A percentile compares a stretch with the other conserved stretches of the same genome.
Conservation (phyloP, 108 stramenopile species). For the Skeletonema costatum region DNA sequence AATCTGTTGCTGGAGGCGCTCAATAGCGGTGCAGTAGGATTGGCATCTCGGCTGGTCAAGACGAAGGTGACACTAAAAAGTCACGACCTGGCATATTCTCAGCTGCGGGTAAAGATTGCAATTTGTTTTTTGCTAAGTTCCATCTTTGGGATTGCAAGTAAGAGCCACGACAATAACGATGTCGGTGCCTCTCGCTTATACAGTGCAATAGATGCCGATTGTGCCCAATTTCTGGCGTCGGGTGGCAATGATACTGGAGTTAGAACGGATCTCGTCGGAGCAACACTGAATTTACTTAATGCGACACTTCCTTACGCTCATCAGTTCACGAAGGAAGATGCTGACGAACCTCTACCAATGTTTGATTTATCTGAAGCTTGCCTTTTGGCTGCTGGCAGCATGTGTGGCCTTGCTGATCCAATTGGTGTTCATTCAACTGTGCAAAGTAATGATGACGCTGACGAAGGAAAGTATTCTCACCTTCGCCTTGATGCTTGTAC, state of each 20-base stretch:
- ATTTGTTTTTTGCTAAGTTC: constrained; percentile 62
- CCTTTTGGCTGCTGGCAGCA: constrained; percentile 76
- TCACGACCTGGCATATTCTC: constrained; percentile 59
- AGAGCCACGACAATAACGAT: constrained; percentile 37
- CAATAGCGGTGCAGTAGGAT: constrained; percentile 69
- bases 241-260: background rate
- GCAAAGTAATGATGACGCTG: background rate
- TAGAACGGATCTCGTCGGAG: constrained; percentile 28
- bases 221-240: constrained; percentile 31
- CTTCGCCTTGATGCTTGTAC: constrained; percentile 65
- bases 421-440: no score
- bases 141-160: constrained; percentile 75
- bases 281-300: constrained; percentile 23
- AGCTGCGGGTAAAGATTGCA: constrained; percentile 38
- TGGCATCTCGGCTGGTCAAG: constrained; percentile 60
- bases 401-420: constrained; percentile 56
- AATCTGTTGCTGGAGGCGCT: constrained; percentile 70
- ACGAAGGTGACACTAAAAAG: constrained; percentile 69
- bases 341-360: constrained; percentile 46
- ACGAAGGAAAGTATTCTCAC: constrained; percentile 47
- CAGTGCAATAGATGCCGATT: constrained; percentile 71
- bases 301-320: constrained; percentile 30
- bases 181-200: constrained; percentile 67
- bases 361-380: constrained; percentile 70
- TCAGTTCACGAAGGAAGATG: constrained; percentile 19